These are phyloP conservation scores for Pythium volutum DNA, from an alignment of 352 stramenopile genomes.

Conservation along the genomic window DNA sequence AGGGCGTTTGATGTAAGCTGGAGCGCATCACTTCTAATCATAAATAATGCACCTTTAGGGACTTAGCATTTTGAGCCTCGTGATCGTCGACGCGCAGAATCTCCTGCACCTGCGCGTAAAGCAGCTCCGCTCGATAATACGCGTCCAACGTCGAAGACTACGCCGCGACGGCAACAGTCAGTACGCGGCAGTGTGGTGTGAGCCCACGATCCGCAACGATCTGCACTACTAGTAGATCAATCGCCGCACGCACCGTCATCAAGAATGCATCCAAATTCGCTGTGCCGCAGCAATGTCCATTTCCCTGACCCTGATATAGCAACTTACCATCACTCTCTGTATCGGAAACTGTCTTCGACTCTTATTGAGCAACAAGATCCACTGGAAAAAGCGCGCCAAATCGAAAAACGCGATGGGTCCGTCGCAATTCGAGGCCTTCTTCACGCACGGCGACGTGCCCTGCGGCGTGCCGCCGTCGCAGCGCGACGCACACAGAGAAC, in stretches of 20 bases:
- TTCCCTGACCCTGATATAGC: not conserved
- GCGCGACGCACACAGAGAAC: not conserved
- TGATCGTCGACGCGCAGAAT: constrained; percentile 26
- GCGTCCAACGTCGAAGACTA: constrained; percentile 23
- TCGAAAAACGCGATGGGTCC: constrained; percentile 7
- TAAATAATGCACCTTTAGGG: constrained; percentile 14
- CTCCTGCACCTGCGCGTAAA: constrained; percentile 30
- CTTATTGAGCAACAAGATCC: constrained; percentile 8
- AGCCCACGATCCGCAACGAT: not conserved
- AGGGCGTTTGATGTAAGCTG: too few species aligned
- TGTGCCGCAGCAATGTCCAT: not conserved
- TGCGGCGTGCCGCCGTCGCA: constrained; percentile 19
- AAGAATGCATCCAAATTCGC: too few species aligned
- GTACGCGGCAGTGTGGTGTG: not conserved
- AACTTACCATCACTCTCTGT: constrained; percentile 14
- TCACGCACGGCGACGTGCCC: constrained; percentile 41
- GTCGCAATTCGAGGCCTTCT: constrained; percentile 57
- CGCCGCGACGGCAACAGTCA: not conserved
- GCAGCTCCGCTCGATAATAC: constrained; percentile 34
- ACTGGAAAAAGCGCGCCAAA: constrained; percentile 14
- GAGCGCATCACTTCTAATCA: not conserved
- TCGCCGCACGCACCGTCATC: not conserved
- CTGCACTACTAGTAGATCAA: not conserved
- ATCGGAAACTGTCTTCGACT: not conserved
- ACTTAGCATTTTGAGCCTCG: constrained; percentile 10